Evolutionary conservation across 192 early-diverging fungal genomes (phyloP), one percentile per base, ranked within the genome.

Genomic region (Entomortierella chlamydospora): DNA sequence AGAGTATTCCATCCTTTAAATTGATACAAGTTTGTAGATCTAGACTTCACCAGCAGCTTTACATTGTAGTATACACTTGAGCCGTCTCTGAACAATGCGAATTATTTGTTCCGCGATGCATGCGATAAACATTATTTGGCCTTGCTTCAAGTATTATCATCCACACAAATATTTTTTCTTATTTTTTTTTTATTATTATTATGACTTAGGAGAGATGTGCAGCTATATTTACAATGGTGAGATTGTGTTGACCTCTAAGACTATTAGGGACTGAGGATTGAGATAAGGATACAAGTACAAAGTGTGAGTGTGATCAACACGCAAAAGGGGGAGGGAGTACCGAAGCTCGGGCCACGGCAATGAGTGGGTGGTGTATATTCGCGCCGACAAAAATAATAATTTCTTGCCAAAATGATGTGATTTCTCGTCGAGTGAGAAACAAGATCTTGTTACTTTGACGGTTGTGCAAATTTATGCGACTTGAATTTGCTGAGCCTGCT

Each of bases 1-100:
- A 60, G 68, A 29, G 76, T 79, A 6, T 79, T 79, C 31, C 68
- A 79, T 58, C 76, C 76, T 10, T 22, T 79, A 11, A 60, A 57
- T n/a, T 77, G 57, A 64, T 10, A 17, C 22, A 17, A 22, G 47
- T 50, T 50, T 37, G 10, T 10, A 37, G 5, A 50, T 50, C 3
- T n/a, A n/a, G n/a, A n/a, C n/a, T n/a, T n/a, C n/a, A n/a, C n/a
- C n/a, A n/a, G n/a, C n/a, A n/a, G n/a, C n/a, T n/a, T n/a, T n/a
- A n/a, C n/a, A n/a, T n/a, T n/a, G n/a, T n/a, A n/a, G n/a, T n/a
- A n/a, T n/a, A n/a, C n/a, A n/a, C n/a, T n/a, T n/a, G n/a, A n/a
- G n/a, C n/a, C n/a, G n/a, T n/a, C 34, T 4, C 13, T 29, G 2
- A 30, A 20, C 31, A 11, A 20, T 17, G 56, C 33, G 15, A 49